Conservation (phyloP, 2,329 filamentous ascomycete species). For the Penicillium sumatraense region DNA sequence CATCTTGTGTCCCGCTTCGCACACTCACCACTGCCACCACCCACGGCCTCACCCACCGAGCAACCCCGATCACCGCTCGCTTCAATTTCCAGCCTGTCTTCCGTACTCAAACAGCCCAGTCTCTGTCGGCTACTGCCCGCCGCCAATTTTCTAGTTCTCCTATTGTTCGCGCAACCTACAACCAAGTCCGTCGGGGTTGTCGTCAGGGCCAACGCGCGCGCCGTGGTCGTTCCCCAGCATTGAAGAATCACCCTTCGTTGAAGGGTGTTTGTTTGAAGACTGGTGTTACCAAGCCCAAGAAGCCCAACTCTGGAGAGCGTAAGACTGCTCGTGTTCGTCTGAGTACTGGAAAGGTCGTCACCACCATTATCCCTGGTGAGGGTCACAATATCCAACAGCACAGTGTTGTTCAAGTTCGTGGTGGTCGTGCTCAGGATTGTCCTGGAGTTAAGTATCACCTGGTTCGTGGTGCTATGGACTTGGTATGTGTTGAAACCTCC, state of each 20-base stretch:
- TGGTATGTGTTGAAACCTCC: constrained; percentile 65
- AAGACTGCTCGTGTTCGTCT: constrained; percentile 93
- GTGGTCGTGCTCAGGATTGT: constrained; percentile 93
- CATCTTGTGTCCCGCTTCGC: constrained; percentile 24
- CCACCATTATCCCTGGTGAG: constrained; percentile 94
- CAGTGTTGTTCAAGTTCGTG: constrained; percentile 93
- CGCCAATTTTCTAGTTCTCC: constrained; percentile 64
- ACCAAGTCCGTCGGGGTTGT: constrained; percentile 76
- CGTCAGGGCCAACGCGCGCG: constrained; percentile 79
- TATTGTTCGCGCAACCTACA: constrained; percentile 66
- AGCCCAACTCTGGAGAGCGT: constrained; percentile 95
- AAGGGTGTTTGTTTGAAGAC: constrained; percentile 97
- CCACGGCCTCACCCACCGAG: constrained; percentile 20
- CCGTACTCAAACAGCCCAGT: constrained; percentile 32
- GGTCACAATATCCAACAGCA: constrained; percentile 99
- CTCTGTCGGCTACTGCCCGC: constrained; percentile 24
- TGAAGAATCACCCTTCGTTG: constrained; percentile 76
- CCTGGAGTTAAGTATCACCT: constrained; percentile 97
- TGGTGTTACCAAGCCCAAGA: constrained; percentile 93
- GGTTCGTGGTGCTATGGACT: constrained; percentile 86
- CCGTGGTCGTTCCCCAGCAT: constrained; percentile 84
- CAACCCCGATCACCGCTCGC: constrained; percentile 21
- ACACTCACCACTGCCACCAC: constrained; percentile 29
- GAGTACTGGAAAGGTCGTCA: constrained; percentile 83
- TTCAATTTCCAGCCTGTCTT: constrained; percentile 35